These are phyloP conservation scores for Theileria orientalis DNA, from an alignment of 169 alveolate species.

Conservation along the genomic window DNA sequence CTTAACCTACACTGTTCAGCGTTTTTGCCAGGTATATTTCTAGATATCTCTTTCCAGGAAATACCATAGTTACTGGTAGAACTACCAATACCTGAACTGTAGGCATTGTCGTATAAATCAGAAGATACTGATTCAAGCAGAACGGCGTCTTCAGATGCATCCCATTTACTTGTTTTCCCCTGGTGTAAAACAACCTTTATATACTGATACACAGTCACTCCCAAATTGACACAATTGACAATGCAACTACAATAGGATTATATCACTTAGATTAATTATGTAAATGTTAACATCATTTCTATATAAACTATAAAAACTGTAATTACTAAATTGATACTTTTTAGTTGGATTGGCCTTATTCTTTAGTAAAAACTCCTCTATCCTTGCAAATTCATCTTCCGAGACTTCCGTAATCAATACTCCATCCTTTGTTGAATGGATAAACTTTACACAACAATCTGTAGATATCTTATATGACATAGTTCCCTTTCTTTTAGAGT, in stretches of 20 bases:
- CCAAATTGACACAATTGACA: slow-evolving; percentile 34
- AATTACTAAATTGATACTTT: too few species aligned
- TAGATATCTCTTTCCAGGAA: slow-evolving; percentile 40
- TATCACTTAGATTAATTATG: background rate
- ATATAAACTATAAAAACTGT: too few species aligned
- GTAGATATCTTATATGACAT: slow-evolving; percentile 35
- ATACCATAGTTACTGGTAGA: background rate
- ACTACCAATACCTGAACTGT: background rate
- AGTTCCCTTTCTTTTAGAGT: slow-evolving; percentile 11
- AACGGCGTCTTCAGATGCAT: slow-evolving; percentile 27
- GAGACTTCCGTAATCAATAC: slow-evolving; percentile 8
- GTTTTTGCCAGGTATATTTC: slow-evolving; percentile 46
- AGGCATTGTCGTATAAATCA: background rate
- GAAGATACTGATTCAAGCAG: slow-evolving; percentile 26
- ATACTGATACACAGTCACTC: slow-evolving; percentile 51
- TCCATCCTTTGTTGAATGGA: slow-evolving; percentile 51
- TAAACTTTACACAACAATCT: slow-evolving; percentile 57
- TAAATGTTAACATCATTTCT: too few species aligned
- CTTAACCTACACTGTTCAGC: slow-evolving; percentile 64
- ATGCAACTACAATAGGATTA: slow-evolving; percentile 10
- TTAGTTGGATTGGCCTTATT: background rate
- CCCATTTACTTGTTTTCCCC: slow-evolving; percentile 23
- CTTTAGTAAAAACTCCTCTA: slow-evolving; percentile 1
- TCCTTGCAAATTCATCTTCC: background rate
- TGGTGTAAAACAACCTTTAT: slow-evolving; percentile 24